These are phyloP conservation scores for Liquidambar formosana DNA, from an alignment of 164 flowering plant genomes.

Conservation along the genomic window DNA sequence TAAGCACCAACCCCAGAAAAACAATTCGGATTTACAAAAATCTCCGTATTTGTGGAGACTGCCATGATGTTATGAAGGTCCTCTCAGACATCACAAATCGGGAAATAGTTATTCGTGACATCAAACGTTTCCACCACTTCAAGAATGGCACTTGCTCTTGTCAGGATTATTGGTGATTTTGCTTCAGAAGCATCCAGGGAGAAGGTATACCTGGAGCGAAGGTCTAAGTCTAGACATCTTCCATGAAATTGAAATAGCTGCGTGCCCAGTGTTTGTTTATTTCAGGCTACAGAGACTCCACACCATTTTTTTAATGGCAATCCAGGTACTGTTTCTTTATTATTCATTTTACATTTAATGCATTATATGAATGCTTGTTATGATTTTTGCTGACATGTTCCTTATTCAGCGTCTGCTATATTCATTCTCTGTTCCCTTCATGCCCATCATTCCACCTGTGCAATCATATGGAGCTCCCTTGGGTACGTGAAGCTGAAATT, in stretches of 20 bases:
- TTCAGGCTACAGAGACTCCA: not conserved
- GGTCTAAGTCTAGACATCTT: too few species aligned
- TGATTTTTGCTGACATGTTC: too few species aligned
- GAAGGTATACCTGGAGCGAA: not conserved
- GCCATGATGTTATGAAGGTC: slow-evolving; percentile 50
- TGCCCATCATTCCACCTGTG: not conserved
- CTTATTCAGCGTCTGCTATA: too few species aligned
- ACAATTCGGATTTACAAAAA: slow-evolving; percentile 49
- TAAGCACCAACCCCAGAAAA: slow-evolving; percentile 26
- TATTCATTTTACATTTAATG: not conserved
- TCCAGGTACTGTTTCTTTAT: not conserved
- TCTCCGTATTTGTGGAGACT: slow-evolving; percentile 47
- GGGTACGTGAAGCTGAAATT: not conserved
- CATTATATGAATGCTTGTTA: not conserved
- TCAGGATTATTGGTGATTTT: slow-evolving; percentile 46
- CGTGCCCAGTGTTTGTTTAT: not conserved
- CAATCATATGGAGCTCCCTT: not conserved
- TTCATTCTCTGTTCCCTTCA: not conserved
- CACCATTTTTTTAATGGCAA: not conserved
- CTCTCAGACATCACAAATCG: slow-evolving; percentile 35
- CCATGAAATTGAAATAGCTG: not conserved
- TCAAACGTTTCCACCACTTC: slow-evolving; percentile 53
- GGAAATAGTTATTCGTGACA: slow-evolving; percentile 49
- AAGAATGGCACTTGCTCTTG: slow-evolving; percentile 48
- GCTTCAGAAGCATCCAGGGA: not conserved